Conservation (phyloP, 2,329 filamentous ascomycete genomes). For the Exophiala phaeomuriformis region DNA sequence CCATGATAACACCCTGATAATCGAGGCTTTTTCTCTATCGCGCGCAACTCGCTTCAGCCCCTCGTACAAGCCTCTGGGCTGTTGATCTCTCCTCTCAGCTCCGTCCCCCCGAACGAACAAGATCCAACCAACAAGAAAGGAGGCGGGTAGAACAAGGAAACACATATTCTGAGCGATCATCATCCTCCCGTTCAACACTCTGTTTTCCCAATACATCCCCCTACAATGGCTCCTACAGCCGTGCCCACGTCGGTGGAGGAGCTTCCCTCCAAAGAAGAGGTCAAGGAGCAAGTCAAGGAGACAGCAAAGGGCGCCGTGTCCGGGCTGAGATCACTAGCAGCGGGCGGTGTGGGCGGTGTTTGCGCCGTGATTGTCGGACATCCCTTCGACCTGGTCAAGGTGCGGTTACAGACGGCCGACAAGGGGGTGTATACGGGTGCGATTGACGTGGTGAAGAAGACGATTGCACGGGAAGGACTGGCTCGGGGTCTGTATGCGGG, state of each 20-base stretch:
- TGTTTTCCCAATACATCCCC: not conserved
- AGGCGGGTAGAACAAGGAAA: not conserved
- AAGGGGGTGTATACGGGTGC: constrained; percentile 84
- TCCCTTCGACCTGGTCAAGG: constrained; percentile 96
- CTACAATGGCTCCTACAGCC: constrained; percentile 21
- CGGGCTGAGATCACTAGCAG: constrained; percentile 71
- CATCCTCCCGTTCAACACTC: not conserved
- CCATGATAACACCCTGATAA: constrained; percentile 8
- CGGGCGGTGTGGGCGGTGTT: constrained; percentile 86
- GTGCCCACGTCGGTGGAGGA: constrained; percentile 26
- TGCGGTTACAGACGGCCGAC: constrained; percentile 92
- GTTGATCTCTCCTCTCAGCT: not conserved
- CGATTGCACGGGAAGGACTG: constrained; percentile 77
- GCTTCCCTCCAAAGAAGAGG: constrained; percentile 38
- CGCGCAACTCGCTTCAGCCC: not conserved
- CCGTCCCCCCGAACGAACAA: constrained; percentile 6
- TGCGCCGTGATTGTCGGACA: constrained; percentile 93
- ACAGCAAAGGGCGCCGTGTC: constrained; percentile 49
- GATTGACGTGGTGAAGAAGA: constrained; percentile 84
- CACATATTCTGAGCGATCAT: not conserved
- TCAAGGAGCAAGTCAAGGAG: constrained; percentile 47
- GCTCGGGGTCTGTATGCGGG: constrained; percentile 82
- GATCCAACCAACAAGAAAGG: not conserved
- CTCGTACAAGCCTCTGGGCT: constrained; percentile 1
- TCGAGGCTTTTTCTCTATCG: not conserved